Conservation (phyloP, 176 grass and related monocot genomes). For the Avena sativa region DNA sequence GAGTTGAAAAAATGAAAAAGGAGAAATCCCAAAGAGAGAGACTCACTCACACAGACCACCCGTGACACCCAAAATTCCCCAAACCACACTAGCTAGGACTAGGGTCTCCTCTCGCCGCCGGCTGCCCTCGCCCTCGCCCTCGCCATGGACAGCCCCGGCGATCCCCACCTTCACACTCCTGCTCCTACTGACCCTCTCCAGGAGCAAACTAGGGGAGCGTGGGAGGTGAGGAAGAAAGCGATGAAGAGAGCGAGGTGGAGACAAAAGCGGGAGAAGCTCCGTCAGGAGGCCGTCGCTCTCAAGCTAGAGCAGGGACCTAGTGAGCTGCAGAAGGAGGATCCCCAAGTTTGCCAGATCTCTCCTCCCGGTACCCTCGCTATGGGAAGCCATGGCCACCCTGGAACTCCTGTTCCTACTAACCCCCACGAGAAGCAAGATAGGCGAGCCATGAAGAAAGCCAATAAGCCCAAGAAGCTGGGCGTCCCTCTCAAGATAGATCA, state of each 20-base stretch:
- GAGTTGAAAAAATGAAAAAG: too few species aligned
- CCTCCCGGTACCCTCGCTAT: not conserved
- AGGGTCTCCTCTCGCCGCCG: not conserved
- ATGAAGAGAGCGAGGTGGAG: not conserved
- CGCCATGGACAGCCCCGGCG: not conserved
- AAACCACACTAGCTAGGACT: conserved; percentile 1
- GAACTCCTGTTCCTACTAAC: not conserved
- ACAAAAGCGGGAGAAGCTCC: not conserved
- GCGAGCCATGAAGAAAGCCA: not conserved
- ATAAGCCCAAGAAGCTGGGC: not conserved
- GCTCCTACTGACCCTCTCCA: not conserved
- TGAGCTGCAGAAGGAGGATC: not conserved
- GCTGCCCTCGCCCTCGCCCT: not conserved
- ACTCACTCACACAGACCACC: not conserved
- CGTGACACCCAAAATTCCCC: not conserved
- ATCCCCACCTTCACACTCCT: not conserved
- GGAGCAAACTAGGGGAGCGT: not conserved
- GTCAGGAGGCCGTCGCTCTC: not conserved
- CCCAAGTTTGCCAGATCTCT: not conserved
- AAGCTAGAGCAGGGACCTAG: not conserved
- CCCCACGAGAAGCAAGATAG: not conserved
- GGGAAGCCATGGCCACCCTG: not conserved
- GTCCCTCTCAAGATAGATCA: not conserved
- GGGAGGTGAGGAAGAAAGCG: not conserved
- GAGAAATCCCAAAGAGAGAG: not conserved